Percentiles rank a stretch among this genome's conserved stretches.
Conservation (phyloP, 805 yeast genomes). For the Wickerhamiella allomyrinae region DNA sequence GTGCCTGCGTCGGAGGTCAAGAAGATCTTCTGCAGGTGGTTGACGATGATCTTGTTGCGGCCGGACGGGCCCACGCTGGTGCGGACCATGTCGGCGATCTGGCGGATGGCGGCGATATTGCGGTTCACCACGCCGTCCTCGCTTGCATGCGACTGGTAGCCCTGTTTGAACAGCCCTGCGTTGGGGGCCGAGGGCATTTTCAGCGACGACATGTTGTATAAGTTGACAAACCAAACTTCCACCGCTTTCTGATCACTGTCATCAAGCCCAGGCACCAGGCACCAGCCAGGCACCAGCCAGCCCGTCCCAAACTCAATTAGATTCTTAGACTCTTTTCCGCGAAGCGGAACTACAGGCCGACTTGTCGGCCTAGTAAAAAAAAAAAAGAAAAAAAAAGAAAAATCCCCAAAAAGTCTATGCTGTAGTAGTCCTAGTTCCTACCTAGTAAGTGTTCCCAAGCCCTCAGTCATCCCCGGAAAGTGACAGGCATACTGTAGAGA, state of each 20-base stretch:
- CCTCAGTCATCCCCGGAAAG: too few relatives aligned
- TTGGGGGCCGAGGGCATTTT: constrained; percentile 87
- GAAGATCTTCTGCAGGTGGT: constrained; percentile 70
- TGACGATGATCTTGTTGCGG: constrained; percentile 87
- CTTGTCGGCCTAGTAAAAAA: too few relatives aligned
- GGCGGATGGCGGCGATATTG: constrained; percentile 88
- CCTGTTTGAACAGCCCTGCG: constrained; percentile 88
- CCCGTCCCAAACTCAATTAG: neutral
- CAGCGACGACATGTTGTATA: constrained; percentile 50
- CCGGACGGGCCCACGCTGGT: constrained; percentile 98
- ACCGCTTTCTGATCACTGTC: too few relatives aligned
- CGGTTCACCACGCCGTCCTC: constrained; percentile 91
- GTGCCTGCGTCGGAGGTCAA: constrained; percentile 98
- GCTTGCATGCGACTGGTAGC: constrained; percentile 71
- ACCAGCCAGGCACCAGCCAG: neutral
- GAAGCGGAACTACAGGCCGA: too few relatives aligned
- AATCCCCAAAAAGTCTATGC: too few relatives aligned
- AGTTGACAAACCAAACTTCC: too few relatives aligned
- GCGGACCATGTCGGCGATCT: constrained; percentile 77
- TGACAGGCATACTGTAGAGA: too few relatives aligned
- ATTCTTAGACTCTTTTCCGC: neutral
- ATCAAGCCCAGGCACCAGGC: neutral
- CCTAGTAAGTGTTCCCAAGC: too few relatives aligned
- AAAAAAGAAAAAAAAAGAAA: too few relatives aligned
- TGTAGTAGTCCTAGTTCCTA: too few relatives aligned